A percentile compares a stretch with the other conserved stretches of the same genome.
phyloP scores from a whole-genome alignment of 1,139 yeast genomes.

The Geotrichum reessii region DNA sequence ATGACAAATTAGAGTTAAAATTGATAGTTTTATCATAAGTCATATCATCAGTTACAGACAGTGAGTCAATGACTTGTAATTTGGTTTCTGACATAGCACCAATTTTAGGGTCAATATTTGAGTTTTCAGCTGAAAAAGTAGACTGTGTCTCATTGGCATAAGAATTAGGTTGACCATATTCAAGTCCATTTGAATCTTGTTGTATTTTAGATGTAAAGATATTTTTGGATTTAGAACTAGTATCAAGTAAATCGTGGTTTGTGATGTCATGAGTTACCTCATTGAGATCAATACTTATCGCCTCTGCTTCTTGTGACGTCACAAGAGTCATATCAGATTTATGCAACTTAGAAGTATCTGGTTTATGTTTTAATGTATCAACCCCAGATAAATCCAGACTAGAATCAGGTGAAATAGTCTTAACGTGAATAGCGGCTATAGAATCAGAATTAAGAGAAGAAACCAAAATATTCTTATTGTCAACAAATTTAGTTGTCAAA shows the following conservation, averaged over 20 bases:
- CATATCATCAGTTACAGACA: too few species aligned
- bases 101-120: background rate
- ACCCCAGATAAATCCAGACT: background rate
- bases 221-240: background rate
- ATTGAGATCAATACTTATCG: background rate
- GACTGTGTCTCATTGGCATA: background rate
- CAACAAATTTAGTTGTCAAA: background rate
- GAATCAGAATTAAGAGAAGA: background rate
- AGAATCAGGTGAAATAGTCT: background rate
- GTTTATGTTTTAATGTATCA: background rate
- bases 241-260: background rate
- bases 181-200: background rate
- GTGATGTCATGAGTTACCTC: background rate
- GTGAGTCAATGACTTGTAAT: too few species aligned
- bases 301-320: background rate
- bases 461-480: background rate
- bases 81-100: background rate
- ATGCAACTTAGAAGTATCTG: too few species aligned
- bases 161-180: background rate
- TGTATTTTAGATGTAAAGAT: background rate
- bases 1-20: too few species aligned
- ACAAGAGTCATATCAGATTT: background rate
- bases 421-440: background rate
- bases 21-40: too few species aligned
- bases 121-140: background rate